Conservation (phyloP, 225 moss, liverwort and hornwort genomes). For the Sphagnum tenellum region DNA sequence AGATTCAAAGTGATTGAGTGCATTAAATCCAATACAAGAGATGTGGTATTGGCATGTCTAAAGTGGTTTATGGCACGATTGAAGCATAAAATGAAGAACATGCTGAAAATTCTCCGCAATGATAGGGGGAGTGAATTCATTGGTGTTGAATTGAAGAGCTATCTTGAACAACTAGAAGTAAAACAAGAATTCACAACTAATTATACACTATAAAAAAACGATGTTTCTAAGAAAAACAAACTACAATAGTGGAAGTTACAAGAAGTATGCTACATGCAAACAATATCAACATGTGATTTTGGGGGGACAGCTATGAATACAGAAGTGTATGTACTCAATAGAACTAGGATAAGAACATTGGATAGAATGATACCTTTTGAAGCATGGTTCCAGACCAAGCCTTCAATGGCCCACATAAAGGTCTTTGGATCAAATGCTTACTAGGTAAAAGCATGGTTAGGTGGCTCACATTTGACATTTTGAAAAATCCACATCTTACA, state of each 20-base stretch:
- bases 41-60: not conserved
- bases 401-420: not conserved
- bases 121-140: conserved; percentile 1
- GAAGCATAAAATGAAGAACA: not conserved
- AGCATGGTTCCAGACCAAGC: too few species aligned
- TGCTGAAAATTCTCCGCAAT: not conserved
- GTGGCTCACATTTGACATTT: too few species aligned
- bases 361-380: not conserved
- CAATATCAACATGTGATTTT: too few species aligned
- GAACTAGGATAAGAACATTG: not conserved
- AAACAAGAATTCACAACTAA: conserved; percentile 1
- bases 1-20: conserved; percentile 3
- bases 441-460: too few species aligned
- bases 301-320: too few species aligned
- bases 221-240: not conserved
- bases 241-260: too few species aligned
- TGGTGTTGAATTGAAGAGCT: not conserved
- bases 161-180: not conserved
- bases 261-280: too few species aligned
- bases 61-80: not conserved
- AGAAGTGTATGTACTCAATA: too few species aligned
- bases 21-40: not conserved
- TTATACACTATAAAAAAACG: conserved; percentile 5
- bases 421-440: not conserved
- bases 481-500: too few species aligned